These are phyloP conservation scores for Monosporascus sp. DNA, from an alignment of 2,329 filamentous ascomycete genomes.

Conservation along the genomic window DNA sequence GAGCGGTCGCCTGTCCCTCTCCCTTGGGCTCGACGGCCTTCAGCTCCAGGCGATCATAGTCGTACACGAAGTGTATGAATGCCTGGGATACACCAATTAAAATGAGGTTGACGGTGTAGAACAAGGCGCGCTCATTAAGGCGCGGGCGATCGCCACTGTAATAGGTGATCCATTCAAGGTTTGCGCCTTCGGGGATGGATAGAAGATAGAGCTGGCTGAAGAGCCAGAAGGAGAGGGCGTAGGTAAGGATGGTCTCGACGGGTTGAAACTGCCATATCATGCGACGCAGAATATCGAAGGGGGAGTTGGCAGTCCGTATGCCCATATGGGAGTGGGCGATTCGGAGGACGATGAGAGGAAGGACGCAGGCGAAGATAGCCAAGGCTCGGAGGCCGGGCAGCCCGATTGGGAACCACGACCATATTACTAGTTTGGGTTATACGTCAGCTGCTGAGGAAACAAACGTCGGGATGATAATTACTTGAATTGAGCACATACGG, in stretches of 20 bases:
- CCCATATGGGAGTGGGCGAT: conserved; percentile 79
- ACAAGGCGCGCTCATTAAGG: conserved; percentile 83
- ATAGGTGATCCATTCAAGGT: conserved; percentile 68
- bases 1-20: conserved; percentile 14
- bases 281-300: conserved; percentile 57
- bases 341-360: conserved; percentile 77
- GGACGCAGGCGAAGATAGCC: conserved; percentile 69
- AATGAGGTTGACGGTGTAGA: conserved; percentile 66
- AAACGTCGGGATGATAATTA: not conserved
- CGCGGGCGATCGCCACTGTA: conserved; percentile 66
- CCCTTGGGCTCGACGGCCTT: conserved; percentile 27
- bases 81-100: conserved; percentile 67
- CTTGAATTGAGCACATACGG: conserved; percentile 44
- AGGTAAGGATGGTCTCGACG: conserved; percentile 68
- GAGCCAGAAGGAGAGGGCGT: conserved; percentile 69
- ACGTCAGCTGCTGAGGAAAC: not conserved
- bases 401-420: conserved; percentile 82
- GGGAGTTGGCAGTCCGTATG: conserved; percentile 63
- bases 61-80: conserved; percentile 61
- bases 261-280: conserved; percentile 55
- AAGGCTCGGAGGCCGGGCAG: conserved; percentile 67
- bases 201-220: conserved; percentile 80
- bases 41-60: conserved; percentile 64
- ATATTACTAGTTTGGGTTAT: conserved; percentile 54
- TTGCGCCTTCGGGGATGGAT: conserved; percentile 54